Conservation (phyloP, 345 rosid genomes). For the Syzygium aqueum region DNA sequence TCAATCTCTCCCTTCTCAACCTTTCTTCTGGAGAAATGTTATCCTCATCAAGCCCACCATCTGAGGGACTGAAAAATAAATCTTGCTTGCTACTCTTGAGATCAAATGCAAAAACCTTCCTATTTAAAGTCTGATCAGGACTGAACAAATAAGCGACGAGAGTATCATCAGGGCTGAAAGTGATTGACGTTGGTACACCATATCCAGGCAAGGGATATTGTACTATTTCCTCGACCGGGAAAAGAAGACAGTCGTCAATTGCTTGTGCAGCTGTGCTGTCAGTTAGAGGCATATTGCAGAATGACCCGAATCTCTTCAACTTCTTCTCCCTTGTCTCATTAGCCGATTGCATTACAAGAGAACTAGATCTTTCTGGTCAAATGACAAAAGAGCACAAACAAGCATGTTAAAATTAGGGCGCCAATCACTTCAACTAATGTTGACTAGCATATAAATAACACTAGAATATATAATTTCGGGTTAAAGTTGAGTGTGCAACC, state of each 20-base stretch:
- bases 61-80: slow-evolving; percentile 66
- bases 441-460: neutral
- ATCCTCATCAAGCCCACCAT: slow-evolving; percentile 89
- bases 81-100: slow-evolving; percentile 48
- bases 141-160: slow-evolving; percentile 61
- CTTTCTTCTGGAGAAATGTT: slow-evolving; percentile 86
- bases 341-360: slow-evolving; percentile 50
- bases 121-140: slow-evolving; percentile 62
- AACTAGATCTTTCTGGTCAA: slow-evolving; percentile 5
- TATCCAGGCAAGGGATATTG: slow-evolving; percentile 92
- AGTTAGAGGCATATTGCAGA: slow-evolving; percentile 40
- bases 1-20: slow-evolving; percentile 78
- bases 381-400: neutral
- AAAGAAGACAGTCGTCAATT: slow-evolving; percentile 29
- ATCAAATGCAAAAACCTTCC: slow-evolving; percentile 62
- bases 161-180: slow-evolving; percentile 86
- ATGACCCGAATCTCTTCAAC: slow-evolving; percentile 38
- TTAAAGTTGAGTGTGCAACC: neutral
- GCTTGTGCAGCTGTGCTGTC: slow-evolving; percentile 28
- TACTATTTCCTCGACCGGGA: slow-evolving; percentile 74
- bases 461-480: neutral
- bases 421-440: neutral
- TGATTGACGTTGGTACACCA: slow-evolving; percentile 56
- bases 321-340: slow-evolving; percentile 32
- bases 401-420: neutral